Base-by-base conservation (phyloP, 345 rosid species). In the Rhodomyrtus tomentosa region DNA sequence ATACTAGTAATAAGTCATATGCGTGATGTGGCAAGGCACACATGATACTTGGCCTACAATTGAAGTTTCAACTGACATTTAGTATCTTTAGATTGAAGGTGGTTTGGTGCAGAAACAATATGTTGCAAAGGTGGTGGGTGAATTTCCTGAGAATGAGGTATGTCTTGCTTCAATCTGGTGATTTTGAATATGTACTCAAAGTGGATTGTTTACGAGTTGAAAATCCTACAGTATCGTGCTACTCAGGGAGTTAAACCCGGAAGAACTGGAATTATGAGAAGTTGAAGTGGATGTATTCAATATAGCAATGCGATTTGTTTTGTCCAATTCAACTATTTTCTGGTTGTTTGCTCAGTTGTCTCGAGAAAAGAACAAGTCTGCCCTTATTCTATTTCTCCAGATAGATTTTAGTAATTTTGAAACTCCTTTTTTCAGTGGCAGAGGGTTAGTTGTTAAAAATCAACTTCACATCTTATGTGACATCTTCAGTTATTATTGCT, bases 61-160 rank as follows among this genome's bases (percentile, higher is more conserved):
- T 48, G 25, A 42, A 32, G 24, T 53, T 81, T 81, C 36, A 81
- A 58, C 56, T 85, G 38, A 36, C 20, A 21, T n/a, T 62, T 50
- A 40, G 50, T 54, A 53, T 29, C 86, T 88, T 87, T 89, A 95
- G 99, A 96, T 96, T 85, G 96, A 95, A 88, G 94, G 92, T 85
- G 96, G 99, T 83, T 79, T 86, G 83, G 92, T 95, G 87, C 91
- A 91, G 86, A 96, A 95, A 87, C 92, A 86, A 80, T 96, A 95
- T 86, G 87, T 93, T 76, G 98, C 99, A 76, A 96, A 88, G 88
- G 95, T 95, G 50, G 82, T 89, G 84, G 99, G 99, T 40, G 89
- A 87, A 68, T 96, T 94, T 89, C 99, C 96, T 4, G 96, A 92
- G 86, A 90, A 88, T 82, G 95, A 95, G 99, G 99, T 96, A 88